A percentile compares a stretch with the other conserved stretches of the same genome.
These are phyloP conservation scores for Myochromella boudieri DNA, from an alignment of 768 basidiomycete genomes.

Conservation along the genomic window DNA sequence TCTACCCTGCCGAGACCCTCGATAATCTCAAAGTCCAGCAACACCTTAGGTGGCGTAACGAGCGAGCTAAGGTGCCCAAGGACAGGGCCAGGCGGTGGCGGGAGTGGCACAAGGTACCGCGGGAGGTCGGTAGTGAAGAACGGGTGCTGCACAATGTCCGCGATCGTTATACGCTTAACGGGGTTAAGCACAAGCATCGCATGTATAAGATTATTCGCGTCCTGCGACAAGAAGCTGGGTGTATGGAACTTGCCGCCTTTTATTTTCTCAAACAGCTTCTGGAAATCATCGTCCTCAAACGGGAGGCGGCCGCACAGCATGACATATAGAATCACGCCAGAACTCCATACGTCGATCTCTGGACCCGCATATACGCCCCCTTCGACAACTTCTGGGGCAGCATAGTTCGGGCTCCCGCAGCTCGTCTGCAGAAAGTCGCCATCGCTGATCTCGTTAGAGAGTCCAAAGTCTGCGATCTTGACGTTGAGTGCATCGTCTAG, in stretches of 20 bases:
- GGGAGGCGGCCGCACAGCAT: constrained; percentile 95
- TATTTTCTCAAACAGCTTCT: constrained; percentile 91
- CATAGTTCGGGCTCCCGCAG: constrained; percentile 98
- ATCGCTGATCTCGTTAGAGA: constrained; percentile 94
- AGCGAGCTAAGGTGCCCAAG: constrained; percentile 72
- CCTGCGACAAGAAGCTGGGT: constrained; percentile 75
- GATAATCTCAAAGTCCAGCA: constrained; percentile 82
- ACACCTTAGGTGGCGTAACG: constrained; percentile 62
- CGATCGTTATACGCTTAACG: constrained; percentile 90
- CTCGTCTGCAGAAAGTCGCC: constrained; percentile 97
- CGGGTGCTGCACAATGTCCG: constrained; percentile 87
- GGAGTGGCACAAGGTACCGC: constrained; percentile 82
- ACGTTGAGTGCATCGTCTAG: constrained; percentile 84
- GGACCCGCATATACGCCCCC: constrained; percentile 96
- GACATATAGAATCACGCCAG: constrained; percentile 98
- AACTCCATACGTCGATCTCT: constrained; percentile 98
- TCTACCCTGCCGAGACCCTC: constrained; percentile 92
- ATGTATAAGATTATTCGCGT: constrained; percentile 77
- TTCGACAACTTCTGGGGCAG: constrained; percentile 96
- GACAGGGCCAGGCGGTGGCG: constrained; percentile 74
- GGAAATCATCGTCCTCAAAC: constrained; percentile 97
- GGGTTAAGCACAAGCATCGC: constrained; percentile 95
- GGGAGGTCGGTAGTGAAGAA: constrained; percentile 88
- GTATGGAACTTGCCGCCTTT: constrained; percentile 91
- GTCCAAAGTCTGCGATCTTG: constrained; percentile 99